These are phyloP conservation scores for Solanum paucissectum DNA, from an alignment of 257 asterid genomes.

Conservation along the genomic window DNA sequence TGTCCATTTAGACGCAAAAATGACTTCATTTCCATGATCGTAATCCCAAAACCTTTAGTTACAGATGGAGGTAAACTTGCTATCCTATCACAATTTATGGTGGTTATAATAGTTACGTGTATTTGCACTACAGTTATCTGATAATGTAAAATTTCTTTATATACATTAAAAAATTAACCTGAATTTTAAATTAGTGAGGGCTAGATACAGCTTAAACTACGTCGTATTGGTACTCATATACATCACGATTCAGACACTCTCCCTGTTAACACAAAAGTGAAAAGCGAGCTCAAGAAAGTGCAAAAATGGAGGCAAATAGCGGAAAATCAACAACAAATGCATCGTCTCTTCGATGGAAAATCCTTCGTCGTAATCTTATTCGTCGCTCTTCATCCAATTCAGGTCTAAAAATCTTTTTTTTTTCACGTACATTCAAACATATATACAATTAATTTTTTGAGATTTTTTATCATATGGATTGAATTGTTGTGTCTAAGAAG, in stretches of 20 bases:
- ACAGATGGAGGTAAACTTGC: neutral
- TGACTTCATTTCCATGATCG: no score
- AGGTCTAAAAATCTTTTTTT: slow-evolving; percentile 11
- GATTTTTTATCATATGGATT: neutral
- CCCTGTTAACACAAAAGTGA: neutral
- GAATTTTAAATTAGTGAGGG: neutral
- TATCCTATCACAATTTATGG: no score
- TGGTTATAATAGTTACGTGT: neutral
- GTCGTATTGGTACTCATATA: neutral
- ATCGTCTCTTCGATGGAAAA: slow-evolving; percentile 66
- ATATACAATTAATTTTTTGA: neutral
- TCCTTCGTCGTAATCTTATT: slow-evolving; percentile 67
- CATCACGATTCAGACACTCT: neutral
- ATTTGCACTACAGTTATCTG: neutral
- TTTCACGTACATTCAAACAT: neutral
- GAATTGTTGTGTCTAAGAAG: slow-evolving; percentile 20
- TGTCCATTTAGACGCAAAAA: no score
- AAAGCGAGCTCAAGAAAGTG: neutral
- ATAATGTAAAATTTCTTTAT: neutral
- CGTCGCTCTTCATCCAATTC: slow-evolving; percentile 24
- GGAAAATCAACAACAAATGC: slow-evolving; percentile 19
- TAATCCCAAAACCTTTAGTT: neutral
- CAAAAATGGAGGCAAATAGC: slow-evolving; percentile 13
- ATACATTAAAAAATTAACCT: neutral
- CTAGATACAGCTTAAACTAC: neutral